Base-by-base conservation (phyloP, 2,329 filamentous ascomycete species). In the Proliferodiscus dingleyae region DNA sequence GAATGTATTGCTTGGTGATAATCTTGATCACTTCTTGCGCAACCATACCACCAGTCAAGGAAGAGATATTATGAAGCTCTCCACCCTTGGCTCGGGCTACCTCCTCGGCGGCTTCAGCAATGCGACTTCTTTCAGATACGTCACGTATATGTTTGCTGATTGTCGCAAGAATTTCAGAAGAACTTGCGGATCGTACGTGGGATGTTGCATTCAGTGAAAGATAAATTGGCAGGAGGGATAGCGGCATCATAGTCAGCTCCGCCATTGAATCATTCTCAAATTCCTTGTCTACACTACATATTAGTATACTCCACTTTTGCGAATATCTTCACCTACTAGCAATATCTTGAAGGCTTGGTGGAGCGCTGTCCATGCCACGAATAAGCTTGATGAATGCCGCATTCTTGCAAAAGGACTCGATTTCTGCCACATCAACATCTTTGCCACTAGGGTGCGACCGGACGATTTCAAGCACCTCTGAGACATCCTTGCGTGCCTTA, bases 21-120 rank as follows among this genome's bases (percentile, higher is more conserved):
- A 91, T 79, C 65, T 98, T 98, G 70, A 98, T 94, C 52, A 91
- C 80, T 69, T 98, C 93, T 67, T 98, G 94, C n/a, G 91, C 89
- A 38, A 94, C 85, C 71, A 98, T 85, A 3, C 93, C 94, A 23
- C 93, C 94, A 1, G 83, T 85, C 45, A 95, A 70, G 21, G 90
- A 84, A 24, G 90, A 86, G 45, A 94, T 87, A 63, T 96, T 97
- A 70, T 98, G 93, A 49, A 98, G 71, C 65, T 98, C 94, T 43
- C 82, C 87, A 22, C 88, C 87, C 38, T 80, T 82, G 28, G 88
- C 86, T 49, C 94, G 81, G 26, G 83, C 79, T 34, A 89, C 73
- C 65, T 90, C 86, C 48, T 80, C 70, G 1, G 80, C 75, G 11
- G 77, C 73, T 55, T 80, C 69, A 19, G 62, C 49, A 21, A 83